Percentiles rank a stretch among this genome's conserved stretches.
These are phyloP conservation scores for Hydnum rufescens DNA, from an alignment of 768 basidiomycete species.

Conservation along the genomic window DNA sequence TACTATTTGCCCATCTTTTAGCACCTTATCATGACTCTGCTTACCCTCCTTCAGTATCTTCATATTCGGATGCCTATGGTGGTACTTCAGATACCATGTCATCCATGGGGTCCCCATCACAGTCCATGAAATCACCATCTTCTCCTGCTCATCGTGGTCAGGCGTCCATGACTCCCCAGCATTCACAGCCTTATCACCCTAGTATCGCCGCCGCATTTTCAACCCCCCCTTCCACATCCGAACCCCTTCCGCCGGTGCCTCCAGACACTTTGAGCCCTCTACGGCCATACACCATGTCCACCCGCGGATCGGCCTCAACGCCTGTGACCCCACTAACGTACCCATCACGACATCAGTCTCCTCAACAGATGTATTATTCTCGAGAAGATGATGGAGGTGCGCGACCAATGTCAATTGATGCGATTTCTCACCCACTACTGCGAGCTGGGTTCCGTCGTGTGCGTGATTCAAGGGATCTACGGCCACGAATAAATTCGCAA, in stretches of 20 bases:
- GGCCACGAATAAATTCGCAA: constrained; percentile 46
- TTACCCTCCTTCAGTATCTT: not conserved
- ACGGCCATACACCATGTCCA: not conserved
- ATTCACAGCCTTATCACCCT: constrained; percentile 5
- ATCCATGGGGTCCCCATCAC: not conserved
- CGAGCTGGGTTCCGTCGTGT: constrained; percentile 59
- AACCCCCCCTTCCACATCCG: constrained; percentile 38
- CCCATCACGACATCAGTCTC: not conserved
- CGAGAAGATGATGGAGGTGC: constrained; percentile 16
- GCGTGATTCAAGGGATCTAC: constrained; percentile 54
- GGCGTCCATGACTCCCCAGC: not conserved
- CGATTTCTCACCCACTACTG: constrained; percentile 5
- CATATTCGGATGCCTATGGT: not conserved
- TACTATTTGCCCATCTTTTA: not conserved
- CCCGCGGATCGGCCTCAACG: not conserved
- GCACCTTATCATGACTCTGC: not conserved
- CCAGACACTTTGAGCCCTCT: not conserved
- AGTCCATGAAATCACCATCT: not conserved
- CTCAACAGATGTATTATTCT: not conserved
- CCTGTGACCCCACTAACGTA: not conserved
- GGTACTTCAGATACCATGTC: not conserved
- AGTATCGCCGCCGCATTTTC: constrained; percentile 9
- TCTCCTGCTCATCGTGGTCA: not conserved
- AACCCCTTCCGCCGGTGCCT: constrained; percentile 9
- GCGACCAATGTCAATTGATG: constrained; percentile 59